A percentile compares a stretch with the other conserved stretches of the same genome.
These are phyloP conservation scores for Flaveria trinervia DNA, from an alignment of 129 eudicot genomes.

Conservation along the genomic window DNA sequence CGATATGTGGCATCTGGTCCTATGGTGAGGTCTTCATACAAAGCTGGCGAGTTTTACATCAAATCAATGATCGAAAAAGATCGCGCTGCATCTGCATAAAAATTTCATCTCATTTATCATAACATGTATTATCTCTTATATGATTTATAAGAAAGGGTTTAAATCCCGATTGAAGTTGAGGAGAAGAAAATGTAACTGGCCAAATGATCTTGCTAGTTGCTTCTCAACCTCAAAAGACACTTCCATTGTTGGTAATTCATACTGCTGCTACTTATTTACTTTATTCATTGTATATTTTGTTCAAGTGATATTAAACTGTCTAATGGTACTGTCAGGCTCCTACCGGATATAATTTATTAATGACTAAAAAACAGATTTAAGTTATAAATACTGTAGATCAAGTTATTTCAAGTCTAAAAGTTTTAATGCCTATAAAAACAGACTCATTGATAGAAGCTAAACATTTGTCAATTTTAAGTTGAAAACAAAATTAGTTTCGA, in stretches of 20 bases:
- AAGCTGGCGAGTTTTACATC: slow-evolving; percentile 93
- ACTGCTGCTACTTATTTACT: slow-evolving; percentile 8
- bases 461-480: too few relatives aligned
- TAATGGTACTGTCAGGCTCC: not conserved
- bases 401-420: too few relatives aligned
- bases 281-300: slow-evolving; percentile 29
- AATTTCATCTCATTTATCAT: not conserved
- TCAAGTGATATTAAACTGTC: slow-evolving; percentile 6
- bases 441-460: too few relatives aligned
- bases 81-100: slow-evolving; percentile 65
- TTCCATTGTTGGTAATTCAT: slow-evolving; percentile 21
- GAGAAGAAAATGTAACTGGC: slow-evolving; percentile 6
- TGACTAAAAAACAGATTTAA: too few relatives aligned
- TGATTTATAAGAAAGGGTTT: slow-evolving; percentile 8
- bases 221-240: slow-evolving; percentile 10
- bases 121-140: slow-evolving; percentile 4
- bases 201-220: slow-evolving; percentile 5
- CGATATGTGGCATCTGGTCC: slow-evolving; percentile 99
- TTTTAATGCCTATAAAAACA: too few relatives aligned
- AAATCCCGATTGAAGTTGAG: slow-evolving; percentile 11
- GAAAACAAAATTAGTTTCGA: too few relatives aligned
- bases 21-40: slow-evolving; percentile 95
- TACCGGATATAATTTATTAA: too few relatives aligned
- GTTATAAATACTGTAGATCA: too few relatives aligned
- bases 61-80: slow-evolving; percentile 93